These are phyloP conservation scores for Colletotrichum sojae DNA, from an alignment of 2,329 filamentous ascomycete genomes.

Conservation along the genomic window DNA sequence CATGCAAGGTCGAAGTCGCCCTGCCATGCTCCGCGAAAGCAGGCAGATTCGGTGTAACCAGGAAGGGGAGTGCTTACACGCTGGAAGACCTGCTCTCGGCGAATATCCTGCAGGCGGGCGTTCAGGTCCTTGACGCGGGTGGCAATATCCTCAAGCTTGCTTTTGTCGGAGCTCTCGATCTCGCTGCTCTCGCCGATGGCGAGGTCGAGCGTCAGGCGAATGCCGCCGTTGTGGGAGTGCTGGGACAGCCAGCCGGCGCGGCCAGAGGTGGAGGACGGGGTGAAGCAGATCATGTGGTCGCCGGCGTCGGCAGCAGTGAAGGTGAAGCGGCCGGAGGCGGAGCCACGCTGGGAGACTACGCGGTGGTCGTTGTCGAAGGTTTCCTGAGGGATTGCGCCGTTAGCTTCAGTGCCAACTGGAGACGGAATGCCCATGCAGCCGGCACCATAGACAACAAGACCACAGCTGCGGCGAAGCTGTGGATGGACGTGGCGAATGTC, in stretches of 20 bases:
- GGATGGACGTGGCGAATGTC: background rate
- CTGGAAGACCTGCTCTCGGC: slow-evolving; percentile 96
- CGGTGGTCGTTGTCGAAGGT: slow-evolving; percentile 98
- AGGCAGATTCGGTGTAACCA: no score
- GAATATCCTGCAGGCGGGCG: slow-evolving; percentile 86
- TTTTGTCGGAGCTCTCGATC: slow-evolving; percentile 94
- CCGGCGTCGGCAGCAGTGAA: slow-evolving; percentile 96
- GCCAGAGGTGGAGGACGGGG: slow-evolving; percentile 80
- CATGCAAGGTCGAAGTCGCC: background rate
- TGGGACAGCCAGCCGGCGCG: slow-evolving; percentile 80
- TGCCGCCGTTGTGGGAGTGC: slow-evolving; percentile 77
- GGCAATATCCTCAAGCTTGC: slow-evolving; percentile 91
- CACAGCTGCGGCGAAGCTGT: background rate
- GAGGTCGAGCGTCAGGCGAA: slow-evolving; percentile 89
- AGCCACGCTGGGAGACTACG: slow-evolving; percentile 88
- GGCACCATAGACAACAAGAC: background rate
- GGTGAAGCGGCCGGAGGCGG: slow-evolving; percentile 86
- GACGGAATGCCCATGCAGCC: background rate
- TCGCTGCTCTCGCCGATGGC: slow-evolving; percentile 94
- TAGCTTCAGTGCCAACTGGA: slow-evolving; percentile 26
- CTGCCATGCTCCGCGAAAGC: no score
- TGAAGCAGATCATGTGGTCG: slow-evolving; percentile 96
- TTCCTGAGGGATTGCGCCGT: slow-evolving; percentile 69
- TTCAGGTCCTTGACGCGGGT: slow-evolving; percentile 92
- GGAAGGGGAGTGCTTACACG: slow-evolving; percentile 69